Evolutionary conservation across 768 basidiomycete genomes (phyloP).

Genomic region (Cystofilobasidium bisporidii): DNA sequence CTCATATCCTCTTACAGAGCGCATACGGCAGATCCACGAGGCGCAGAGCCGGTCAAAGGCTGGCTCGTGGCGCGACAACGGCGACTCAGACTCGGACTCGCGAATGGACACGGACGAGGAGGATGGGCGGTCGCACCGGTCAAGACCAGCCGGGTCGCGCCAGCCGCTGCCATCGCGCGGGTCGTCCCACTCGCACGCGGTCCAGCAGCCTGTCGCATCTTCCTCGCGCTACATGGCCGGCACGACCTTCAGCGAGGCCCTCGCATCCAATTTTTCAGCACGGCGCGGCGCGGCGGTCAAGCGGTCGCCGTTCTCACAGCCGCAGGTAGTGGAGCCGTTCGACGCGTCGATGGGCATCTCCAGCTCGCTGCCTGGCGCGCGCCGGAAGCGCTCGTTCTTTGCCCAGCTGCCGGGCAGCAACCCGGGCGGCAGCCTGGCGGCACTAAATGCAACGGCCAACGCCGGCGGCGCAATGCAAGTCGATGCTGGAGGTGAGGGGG

Average conservation of each 20-base stretch:
- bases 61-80: conserved; percentile 12
- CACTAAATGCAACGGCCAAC: background rate
- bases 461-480: background rate
- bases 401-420: background rate
- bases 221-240: background rate
- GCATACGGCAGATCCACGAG: conserved; percentile 22
- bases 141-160: background rate
- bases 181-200: background rate
- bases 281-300: background rate
- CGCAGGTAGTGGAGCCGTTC: background rate
- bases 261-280: background rate
- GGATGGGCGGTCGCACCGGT: background rate
- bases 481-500: background rate
- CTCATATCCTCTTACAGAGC: no score
- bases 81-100: conserved; percentile 19
- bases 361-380: background rate
- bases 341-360: background rate
- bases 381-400: conserved; percentile 16
- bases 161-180: background rate
- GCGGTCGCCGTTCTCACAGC: background rate
- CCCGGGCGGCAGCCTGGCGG: background rate
- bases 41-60: conserved; percentile 8
- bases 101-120: conserved; percentile 19
- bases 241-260: background rate
- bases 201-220: background rate